Base-by-base conservation (phyloP, 208 protist species). In the Strigomonas culicis region DNA sequence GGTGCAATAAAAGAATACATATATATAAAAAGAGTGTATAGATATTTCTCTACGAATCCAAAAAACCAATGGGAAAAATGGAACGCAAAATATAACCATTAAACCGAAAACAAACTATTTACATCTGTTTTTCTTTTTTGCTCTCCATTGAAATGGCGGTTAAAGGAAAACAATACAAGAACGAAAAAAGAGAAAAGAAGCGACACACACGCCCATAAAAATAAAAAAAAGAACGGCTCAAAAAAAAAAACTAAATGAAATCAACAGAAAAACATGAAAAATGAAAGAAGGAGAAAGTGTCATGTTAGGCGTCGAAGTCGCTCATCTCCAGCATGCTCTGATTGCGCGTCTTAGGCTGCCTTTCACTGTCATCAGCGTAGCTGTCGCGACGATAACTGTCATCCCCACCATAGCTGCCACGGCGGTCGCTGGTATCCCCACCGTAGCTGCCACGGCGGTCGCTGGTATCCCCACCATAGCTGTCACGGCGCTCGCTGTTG, bases 111-210 rank as follows among this genome's bases (percentile, higher is more conserved):
- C n/a, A n/a, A n/a, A n/a, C n/a, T n/a, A n/a, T 19, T 44, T 66
- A 51, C 28, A 43, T 47, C 27, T 44, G 25, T 66, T 55, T 65
- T n/a, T 66, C 31, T 59, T 50, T 51, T 39, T 61, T 51, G 1
- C 6, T 1, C 39, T 51, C 44, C 13, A 56, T 36, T 41, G 25
- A 21, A 47, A 59, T 8, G n/a, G 31, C 13, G 22, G n/a, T 21
- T 25, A 36, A 7, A 41, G 30, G 7, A n/a, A 63, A 21, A 4
- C 8, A 63, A 25, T 25, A 25, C 8, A 49, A 44, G 22, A 59
- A 63, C 11, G 19, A 39, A 65, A 36, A 53, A 65, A 65, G 32
- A 65, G 21, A 36, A 65, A 8, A 53, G 36, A 53, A 65, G 46
- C 19, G 11, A 24, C 6, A 52, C 47, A 22, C 6, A 19, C 19